Evolutionary conservation across 2,329 filamentous ascomycete genomes (phyloP), one percentile per base, ranked within the genome.

Genomic region (Rugonectria rugulosa): DNA sequence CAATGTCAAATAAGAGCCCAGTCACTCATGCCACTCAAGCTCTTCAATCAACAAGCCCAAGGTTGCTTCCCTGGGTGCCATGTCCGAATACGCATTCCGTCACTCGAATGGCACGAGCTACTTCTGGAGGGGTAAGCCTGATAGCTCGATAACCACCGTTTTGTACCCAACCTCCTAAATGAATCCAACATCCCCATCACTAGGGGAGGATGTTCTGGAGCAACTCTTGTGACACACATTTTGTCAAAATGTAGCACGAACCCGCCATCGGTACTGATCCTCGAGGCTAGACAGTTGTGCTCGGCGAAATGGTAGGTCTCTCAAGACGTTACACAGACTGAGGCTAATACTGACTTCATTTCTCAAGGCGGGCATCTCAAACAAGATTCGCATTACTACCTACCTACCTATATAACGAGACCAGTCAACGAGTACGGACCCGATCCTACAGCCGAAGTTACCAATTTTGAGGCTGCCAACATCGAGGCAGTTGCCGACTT

Each of bases 161-260:
- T 54, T 0, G 52, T 51, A 0, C 1, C 8, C 2, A 2, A 12
- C 2, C 23, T 82, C 0, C 79, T 78, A 0, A 37, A 60, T 0
- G 54, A 74, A 21, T 71, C 68, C 21, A 78, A 82, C 41, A 73
- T 82, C 46, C 71, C 76, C 12, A 75, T 82, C 23, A 72, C 81
- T 6, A 80, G 79, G 0, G 73, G 76, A 11, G 80, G 80, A 0
- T 79, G 75, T 46, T 71, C 79, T 2, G 80, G 79, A 2, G 73
- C 74, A 0, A 71, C 73, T 1, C 72, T 76, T 5, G 75, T 74
- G 0, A 79, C 79, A 29, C 74, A 81, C 54, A 70, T 73, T 14
- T 27, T 6, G 29, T n/a, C 34, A 19, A 26, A 26, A 54, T 32
- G 29, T 15, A 15, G 29, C 11, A 49, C 34, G 36, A 60, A 12